Evolutionary conservation across 345 rosid genomes (phyloP), one percentile per base, ranked within the genome.

Genomic region (Salix udensis): DNA sequence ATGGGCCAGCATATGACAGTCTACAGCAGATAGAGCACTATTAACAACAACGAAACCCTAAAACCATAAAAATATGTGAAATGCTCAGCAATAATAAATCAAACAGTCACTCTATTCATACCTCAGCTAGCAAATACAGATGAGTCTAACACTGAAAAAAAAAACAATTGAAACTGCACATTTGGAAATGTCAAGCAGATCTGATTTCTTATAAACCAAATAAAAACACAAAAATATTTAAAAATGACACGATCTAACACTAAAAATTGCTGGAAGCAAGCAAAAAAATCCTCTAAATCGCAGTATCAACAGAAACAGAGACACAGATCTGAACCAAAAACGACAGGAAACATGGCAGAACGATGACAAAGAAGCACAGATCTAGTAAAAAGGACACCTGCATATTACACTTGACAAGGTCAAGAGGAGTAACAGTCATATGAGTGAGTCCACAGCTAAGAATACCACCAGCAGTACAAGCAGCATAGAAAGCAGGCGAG

Each of bases 381-480:
- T 28, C 60, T 60, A 52, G 31, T 50, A 44, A 30, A 46, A 7
- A 58, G 16, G n/a, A 16, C 61, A 94, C 99, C 97, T 96, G 99
- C 98, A 96, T 96, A 82, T 96, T 96, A 74, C 99, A 94, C 88
- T 96, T 96, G 91, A 96, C 97, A 39, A 94, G 97, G 81, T 96
- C 99, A 75, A 96, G 99, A 75, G 99, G 99, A 74, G 99, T 96
- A 76, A 96, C 91, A 58, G 93, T 28, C 97, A 48, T 96, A 84
- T 96, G 99, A 82, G 99, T 96, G 50, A 90, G 88, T 61, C 98
- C 99, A 69, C 98, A 96, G 90, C 99, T 87, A 77, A 96, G 85
- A 60, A 92, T 89, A 31, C 99, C 99, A 15, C 98, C 99, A 53
- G 70, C 68, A 10, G 98, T 94, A 72, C 98, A 92, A 2, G 99